These are phyloP conservation scores for Pochonia chlamydosporia DNA, from an alignment of 2,329 filamentous ascomycete species.

Conservation along the genomic window DNA sequence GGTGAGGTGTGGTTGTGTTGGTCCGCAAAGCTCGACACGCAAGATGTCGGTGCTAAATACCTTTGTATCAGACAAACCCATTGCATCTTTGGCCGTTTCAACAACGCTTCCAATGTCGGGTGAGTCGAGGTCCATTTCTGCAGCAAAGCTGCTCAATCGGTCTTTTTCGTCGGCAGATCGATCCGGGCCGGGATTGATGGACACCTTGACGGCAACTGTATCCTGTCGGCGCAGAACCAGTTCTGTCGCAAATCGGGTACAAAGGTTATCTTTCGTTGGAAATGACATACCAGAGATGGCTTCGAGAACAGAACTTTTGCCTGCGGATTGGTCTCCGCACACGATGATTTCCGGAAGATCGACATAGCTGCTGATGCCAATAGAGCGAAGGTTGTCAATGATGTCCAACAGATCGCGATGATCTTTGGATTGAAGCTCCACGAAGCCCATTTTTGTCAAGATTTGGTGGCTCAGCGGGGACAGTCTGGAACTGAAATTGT, in stretches of 20 bases:
- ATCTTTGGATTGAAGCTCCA: conserved; percentile 9
- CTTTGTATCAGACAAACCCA: conserved; percentile 10
- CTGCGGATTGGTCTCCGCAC: conserved; percentile 55
- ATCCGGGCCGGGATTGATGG: conserved; percentile 23
- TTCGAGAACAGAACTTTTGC: conserved; percentile 61
- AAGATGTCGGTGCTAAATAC: conserved; percentile 41
- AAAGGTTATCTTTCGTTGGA: conserved; percentile 50
- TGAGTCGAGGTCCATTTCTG: background rate
- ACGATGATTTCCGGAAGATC: conserved; percentile 47
- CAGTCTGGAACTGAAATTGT: no score
- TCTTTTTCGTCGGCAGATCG: conserved; percentile 19
- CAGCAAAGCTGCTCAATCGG: conserved; percentile 3
- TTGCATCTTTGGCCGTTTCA: conserved; percentile 8
- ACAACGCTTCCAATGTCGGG: conserved; percentile 8
- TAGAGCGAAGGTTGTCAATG: conserved; percentile 12
- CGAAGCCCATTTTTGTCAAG: conserved; percentile 10
- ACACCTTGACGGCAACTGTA: conserved; percentile 25
- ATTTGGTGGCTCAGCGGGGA: no score
- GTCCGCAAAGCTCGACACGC: conserved; percentile 41
- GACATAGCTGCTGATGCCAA: conserved; percentile 18
- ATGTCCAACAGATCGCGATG: conserved; percentile 13
- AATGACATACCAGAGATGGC: conserved; percentile 58
- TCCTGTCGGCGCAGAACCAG: conserved; percentile 45
- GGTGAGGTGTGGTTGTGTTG: conserved; percentile 45
- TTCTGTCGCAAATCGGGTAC: conserved; percentile 59